These are phyloP conservation scores for Lathyrus tuberosus DNA, from an alignment of 306 rosid species.

Conservation along the genomic window DNA sequence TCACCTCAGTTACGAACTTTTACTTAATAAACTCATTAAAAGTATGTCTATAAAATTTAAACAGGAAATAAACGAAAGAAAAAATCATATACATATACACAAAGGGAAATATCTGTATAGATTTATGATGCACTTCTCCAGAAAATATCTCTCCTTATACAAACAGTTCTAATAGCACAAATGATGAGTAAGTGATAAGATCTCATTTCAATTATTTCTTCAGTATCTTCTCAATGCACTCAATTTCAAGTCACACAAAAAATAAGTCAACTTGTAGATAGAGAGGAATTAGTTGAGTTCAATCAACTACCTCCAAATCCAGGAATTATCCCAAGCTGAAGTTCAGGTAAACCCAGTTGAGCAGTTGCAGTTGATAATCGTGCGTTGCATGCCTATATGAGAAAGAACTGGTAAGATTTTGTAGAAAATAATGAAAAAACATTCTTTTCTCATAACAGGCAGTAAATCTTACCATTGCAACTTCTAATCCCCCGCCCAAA, in stretches of 20 bases:
- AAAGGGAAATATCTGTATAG: background rate
- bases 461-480: constrained; percentile 79
- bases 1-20: background rate
- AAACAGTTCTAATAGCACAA: constrained; percentile 7
- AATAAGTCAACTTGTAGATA: constrained; percentile 20
- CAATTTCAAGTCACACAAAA: constrained; percentile 25
- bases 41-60: constrained; percentile 16
- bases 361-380: constrained; percentile 87
- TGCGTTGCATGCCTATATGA: constrained; percentile 79
- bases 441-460: constrained; percentile 4
- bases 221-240: constrained; percentile 17
- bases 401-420: constrained; percentile 25
- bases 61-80: constrained; percentile 1
- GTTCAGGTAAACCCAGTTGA: constrained; percentile 94
- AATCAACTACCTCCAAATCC: constrained; percentile 86
- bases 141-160: background rate
- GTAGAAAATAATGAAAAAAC: background rate
- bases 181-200: background rate
- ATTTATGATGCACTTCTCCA: background rate
- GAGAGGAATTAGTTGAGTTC: constrained; percentile 9
- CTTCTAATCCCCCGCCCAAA: constrained; percentile 96
- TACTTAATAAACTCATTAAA: constrained; percentile 1
- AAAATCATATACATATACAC: background rate
- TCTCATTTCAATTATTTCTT: constrained; percentile 4
- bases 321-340: constrained; percentile 95